These are phyloP conservation scores for Hymenoscyphus repandus DNA, from an alignment of 2,329 filamentous ascomycete genomes.

Conservation along the genomic window DNA sequence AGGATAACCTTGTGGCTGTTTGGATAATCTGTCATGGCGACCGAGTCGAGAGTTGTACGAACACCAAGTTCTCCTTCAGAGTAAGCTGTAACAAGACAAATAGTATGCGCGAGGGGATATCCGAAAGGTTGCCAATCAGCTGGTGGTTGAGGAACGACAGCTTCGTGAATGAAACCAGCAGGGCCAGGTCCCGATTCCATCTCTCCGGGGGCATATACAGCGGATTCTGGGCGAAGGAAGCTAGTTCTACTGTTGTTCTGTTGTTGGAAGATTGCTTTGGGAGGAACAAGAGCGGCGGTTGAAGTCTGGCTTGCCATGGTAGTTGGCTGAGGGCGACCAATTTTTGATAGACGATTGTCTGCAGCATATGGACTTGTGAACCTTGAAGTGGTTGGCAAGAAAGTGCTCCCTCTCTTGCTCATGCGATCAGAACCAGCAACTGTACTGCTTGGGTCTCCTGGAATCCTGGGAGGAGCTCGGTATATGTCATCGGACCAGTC, in stretches of 20 bases:
- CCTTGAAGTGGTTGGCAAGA: slow-evolving; percentile 88
- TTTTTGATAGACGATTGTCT: slow-evolving; percentile 55
- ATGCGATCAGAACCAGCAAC: slow-evolving; percentile 59
- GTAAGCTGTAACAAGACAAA: slow-evolving; percentile 94
- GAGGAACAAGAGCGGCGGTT: slow-evolving; percentile 65
- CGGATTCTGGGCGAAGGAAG: slow-evolving; percentile 57
- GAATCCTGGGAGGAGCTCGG: slow-evolving; percentile 75
- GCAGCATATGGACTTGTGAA: slow-evolving; percentile 87
- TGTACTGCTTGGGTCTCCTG: slow-evolving; percentile 66
- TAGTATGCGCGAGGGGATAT: slow-evolving; percentile 86
- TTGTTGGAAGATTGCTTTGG: slow-evolving; percentile 63
- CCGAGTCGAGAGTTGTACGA: slow-evolving; percentile 88
- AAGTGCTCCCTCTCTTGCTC: slow-evolving; percentile 75
- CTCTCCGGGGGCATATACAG: slow-evolving; percentile 43
- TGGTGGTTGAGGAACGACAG: slow-evolving; percentile 92
- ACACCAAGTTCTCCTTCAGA: slow-evolving; percentile 93
- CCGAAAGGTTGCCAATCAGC: slow-evolving; percentile 97
- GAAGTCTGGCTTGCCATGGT: slow-evolving; percentile 91
- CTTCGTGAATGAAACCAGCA: slow-evolving; percentile 91
- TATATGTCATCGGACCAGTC: slow-evolving; percentile 99
- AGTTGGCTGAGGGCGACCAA: slow-evolving; percentile 57
- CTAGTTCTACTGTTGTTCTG: slow-evolving; percentile 59
- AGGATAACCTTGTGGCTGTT: slow-evolving; percentile 98
- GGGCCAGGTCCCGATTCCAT: slow-evolving; percentile 71
- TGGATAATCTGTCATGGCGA: slow-evolving; percentile 96